Evolutionary conservation across 768 basidiomycete species (phyloP).

Genomic region (Tylopilus sp.): DNA sequence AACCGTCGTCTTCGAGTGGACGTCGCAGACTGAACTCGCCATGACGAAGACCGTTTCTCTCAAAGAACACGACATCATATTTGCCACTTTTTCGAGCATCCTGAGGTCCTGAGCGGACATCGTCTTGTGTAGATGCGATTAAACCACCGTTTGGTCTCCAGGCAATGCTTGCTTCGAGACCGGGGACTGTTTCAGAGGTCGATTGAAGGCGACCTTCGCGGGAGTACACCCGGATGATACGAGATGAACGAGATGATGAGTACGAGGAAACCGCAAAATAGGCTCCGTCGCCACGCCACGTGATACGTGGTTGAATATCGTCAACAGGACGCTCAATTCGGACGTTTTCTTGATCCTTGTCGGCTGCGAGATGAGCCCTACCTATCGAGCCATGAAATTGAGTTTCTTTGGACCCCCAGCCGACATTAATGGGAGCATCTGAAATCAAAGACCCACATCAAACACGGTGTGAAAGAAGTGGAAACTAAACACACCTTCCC

Average conservation of each 20-base stretch:
- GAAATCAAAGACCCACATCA: slow-evolving; percentile 13
- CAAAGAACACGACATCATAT: slow-evolving; percentile 91
- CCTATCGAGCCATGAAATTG: slow-evolving; percentile 97
- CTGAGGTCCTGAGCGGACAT: slow-evolving; percentile 67
- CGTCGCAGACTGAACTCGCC: slow-evolving; percentile 75
- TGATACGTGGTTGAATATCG: slow-evolving; percentile 66
- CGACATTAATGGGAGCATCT: slow-evolving; percentile 93
- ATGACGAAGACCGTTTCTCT: slow-evolving; percentile 90
- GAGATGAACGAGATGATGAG: slow-evolving; percentile 36
- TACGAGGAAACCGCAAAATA: slow-evolving; percentile 84
- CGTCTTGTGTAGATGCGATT: slow-evolving; percentile 78
- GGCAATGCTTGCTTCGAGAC: slow-evolving; percentile 71
- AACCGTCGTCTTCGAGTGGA: slow-evolving; percentile 30
- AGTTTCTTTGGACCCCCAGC: slow-evolving; percentile 96
- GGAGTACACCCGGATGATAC: slow-evolving; percentile 31
- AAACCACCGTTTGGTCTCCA: slow-evolving; percentile 92
- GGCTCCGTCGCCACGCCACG: slow-evolving; percentile 92
- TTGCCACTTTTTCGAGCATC: slow-evolving; percentile 61
- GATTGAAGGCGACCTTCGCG: slow-evolving; percentile 65
- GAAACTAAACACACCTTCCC: slow-evolving; percentile 58
- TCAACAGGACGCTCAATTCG: slow-evolving; percentile 67
- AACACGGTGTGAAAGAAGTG: neutral
- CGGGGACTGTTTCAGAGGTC: slow-evolving; percentile 80
- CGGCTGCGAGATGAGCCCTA: slow-evolving; percentile 59
- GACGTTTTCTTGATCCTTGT: slow-evolving; percentile 38